Conservation (phyloP, 2,329 filamentous ascomycete genomes). For the Pyrenophora seminiperda region DNA sequence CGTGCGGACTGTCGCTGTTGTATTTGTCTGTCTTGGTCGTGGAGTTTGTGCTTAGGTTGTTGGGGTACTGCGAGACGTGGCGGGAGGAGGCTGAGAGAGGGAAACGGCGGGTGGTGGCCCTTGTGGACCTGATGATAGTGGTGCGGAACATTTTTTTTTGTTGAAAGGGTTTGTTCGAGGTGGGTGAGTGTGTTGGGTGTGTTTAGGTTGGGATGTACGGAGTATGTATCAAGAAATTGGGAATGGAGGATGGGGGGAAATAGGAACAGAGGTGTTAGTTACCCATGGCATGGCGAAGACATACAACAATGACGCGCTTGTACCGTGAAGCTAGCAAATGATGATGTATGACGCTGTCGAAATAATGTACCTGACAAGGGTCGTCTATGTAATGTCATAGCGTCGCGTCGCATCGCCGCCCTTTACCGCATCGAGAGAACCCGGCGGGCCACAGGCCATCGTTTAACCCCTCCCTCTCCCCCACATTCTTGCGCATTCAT, state of each 20-base stretch:
- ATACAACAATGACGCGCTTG: slow-evolving; percentile 26
- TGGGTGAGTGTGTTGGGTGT: not conserved
- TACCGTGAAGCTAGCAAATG: slow-evolving; percentile 15
- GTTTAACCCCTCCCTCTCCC: slow-evolving; percentile 19
- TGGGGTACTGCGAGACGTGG: slow-evolving; percentile 20
- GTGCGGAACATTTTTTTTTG: slow-evolving; percentile 18
- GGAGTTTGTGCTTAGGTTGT: slow-evolving; percentile 25
- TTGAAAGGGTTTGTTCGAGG: not conserved
- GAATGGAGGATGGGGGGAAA: not conserved
- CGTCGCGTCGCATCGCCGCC: not conserved
- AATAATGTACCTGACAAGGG: slow-evolving; percentile 9
- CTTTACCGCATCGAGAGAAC: slow-evolving; percentile 5
- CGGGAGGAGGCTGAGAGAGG: slow-evolving; percentile 18
- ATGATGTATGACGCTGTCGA: slow-evolving; percentile 33
- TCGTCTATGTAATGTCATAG: slow-evolving; percentile 24
- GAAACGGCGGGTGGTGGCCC: slow-evolving; percentile 21
- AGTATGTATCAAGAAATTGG: not conserved
- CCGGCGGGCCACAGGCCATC: too few relatives aligned
- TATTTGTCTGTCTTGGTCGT: slow-evolving; percentile 33
- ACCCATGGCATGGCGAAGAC: slow-evolving; percentile 4
- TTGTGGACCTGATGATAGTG: slow-evolving; percentile 13
- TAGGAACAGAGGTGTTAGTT: not conserved
- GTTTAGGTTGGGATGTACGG: not conserved
- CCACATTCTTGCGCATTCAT: slow-evolving; percentile 23
- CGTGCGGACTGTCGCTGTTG: slow-evolving; percentile 33